Conservation (phyloP, 768 basidiomycete species). For the Amanita rubescens region DNA sequence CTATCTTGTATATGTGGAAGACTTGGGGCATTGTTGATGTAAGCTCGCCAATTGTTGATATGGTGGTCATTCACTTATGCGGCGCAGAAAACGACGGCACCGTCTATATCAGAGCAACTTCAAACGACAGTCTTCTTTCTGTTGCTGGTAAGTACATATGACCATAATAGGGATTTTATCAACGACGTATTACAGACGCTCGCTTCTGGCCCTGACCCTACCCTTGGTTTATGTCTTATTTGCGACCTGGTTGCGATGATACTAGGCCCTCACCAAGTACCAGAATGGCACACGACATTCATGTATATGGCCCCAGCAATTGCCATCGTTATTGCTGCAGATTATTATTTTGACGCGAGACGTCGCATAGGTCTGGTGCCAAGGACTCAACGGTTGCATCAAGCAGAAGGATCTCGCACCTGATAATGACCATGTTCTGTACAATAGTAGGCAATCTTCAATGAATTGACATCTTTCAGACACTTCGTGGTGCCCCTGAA, state of each 20-base stretch:
- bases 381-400: slow-evolving; percentile 9
- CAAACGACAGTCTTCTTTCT: slow-evolving; percentile 21
- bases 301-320: slow-evolving; percentile 17
- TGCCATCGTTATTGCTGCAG: slow-evolving; percentile 10
- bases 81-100: slow-evolving; percentile 14
- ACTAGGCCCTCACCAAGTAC: slow-evolving; percentile 16
- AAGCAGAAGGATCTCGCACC: slow-evolving; percentile 5
- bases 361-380: not conserved
- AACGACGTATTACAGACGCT: slow-evolving; percentile 18
- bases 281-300: slow-evolving; percentile 20
- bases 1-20: slow-evolving; percentile 25
- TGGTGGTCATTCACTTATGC: not conserved
- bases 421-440: not conserved
- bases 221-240: slow-evolving; percentile 23
- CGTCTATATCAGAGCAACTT: slow-evolving; percentile 17
- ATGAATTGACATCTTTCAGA: too few species aligned
- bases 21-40: slow-evolving; percentile 25
- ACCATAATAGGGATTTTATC: not conserved
- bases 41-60: slow-evolving; percentile 1
- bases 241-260: slow-evolving; percentile 24
- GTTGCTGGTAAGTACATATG: slow-evolving; percentile 20
- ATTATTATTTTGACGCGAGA: slow-evolving; percentile 1
- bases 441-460: not conserved
- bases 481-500: too few species aligned
- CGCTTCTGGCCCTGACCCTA: slow-evolving; percentile 31